These are phyloP conservation scores for Barnettozyma populi DNA, from an alignment of 805 yeast species.

Conservation along the genomic window DNA sequence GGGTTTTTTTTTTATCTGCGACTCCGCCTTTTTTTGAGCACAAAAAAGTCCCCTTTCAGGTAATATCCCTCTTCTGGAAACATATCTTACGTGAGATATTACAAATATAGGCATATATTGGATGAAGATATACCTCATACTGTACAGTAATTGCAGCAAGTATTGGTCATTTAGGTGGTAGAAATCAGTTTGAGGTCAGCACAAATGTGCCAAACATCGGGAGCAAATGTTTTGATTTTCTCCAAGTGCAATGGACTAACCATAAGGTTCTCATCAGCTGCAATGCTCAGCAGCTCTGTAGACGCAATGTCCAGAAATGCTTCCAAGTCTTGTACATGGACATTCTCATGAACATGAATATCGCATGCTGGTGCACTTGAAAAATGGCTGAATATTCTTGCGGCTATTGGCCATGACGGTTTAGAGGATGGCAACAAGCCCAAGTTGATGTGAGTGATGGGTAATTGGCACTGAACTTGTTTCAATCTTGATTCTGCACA, in stretches of 20 bases:
- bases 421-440: slow-evolving; percentile 74
- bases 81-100: neutral
- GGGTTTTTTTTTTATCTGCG: neutral
- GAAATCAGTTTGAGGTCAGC: slow-evolving; percentile 29
- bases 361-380: slow-evolving; percentile 10
- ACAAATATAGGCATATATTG: neutral
- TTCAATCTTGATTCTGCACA: slow-evolving; percentile 38
- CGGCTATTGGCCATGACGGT: slow-evolving; percentile 52
- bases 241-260: slow-evolving; percentile 39
- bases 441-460: slow-evolving; percentile 53
- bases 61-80: neutral
- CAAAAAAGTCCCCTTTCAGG: neutral
- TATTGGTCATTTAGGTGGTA: neutral
- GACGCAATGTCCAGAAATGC: slow-evolving; percentile 8
- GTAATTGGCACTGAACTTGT: slow-evolving; percentile 22
- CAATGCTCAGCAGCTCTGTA: slow-evolving; percentile 3
- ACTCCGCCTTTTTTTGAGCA: neutral
- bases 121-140: no score
- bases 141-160: no score
- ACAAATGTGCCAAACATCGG: slow-evolving; percentile 78
- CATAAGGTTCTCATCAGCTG: slow-evolving; percentile 1
- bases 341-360: slow-evolving; percentile 76
- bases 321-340: slow-evolving; percentile 38
- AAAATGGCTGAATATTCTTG: slow-evolving; percentile 18
- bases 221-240: slow-evolving; percentile 79